phyloP scores from a whole-genome alignment of 352 stramenopile species.

The Globisporangium splendens region DNA sequence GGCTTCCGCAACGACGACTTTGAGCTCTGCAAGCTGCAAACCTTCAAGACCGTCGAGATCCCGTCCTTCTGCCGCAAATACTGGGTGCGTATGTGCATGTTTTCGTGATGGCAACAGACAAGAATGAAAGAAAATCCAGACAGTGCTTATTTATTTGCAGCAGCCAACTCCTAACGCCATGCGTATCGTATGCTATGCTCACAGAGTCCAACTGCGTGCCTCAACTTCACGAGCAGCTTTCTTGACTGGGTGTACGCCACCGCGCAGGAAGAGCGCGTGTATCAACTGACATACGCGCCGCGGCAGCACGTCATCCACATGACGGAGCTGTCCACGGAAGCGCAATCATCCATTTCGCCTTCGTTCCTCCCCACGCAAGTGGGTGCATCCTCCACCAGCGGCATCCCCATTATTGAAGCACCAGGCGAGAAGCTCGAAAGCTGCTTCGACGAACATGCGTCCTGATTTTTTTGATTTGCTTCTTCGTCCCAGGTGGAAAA shows the following conservation, averaged over 20 bases:
- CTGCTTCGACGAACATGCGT: too few species aligned
- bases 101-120: constrained; percentile 7
- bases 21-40: constrained; percentile 58
- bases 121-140: background rate
- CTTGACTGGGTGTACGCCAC: constrained; percentile 58
- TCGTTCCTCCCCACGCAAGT: constrained; percentile 30
- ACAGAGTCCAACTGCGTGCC: constrained; percentile 52
- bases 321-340: constrained; percentile 6
- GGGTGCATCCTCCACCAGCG: too few species aligned
- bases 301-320: constrained; percentile 50
- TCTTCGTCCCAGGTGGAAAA: too few species aligned
- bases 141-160: background rate
- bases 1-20: constrained; percentile 70
- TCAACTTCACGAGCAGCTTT: constrained; percentile 62
- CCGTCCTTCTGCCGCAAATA: constrained; percentile 64
- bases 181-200: background rate
- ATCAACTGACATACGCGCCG: constrained; percentile 49
- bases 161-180: background rate
- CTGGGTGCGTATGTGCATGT: constrained; percentile 43
- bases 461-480: too few species aligned
- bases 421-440: too few species aligned
- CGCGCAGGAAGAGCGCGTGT: constrained; percentile 31
- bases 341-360: too few species aligned
- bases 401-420: too few species aligned
- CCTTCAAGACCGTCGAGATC: constrained; percentile 56